phyloP scores from a whole-genome alignment of 169 alveolate species.

The Perkinsus marinus region DNA sequence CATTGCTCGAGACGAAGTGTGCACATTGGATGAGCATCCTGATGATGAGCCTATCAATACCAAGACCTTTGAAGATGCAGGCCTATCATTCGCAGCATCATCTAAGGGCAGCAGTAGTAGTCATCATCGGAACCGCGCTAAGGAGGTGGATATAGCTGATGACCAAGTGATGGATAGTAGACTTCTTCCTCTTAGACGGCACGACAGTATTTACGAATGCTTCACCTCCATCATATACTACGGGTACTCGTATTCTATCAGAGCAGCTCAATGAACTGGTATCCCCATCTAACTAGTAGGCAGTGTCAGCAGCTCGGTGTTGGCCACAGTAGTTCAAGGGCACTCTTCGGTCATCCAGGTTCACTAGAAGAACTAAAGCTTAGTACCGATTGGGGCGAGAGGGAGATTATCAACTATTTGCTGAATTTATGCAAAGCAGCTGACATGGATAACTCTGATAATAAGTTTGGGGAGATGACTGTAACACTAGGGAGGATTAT shows the following conservation, averaged over 20 bases:
- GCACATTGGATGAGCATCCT: not conserved
- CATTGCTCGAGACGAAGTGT: not conserved
- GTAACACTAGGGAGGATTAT: not conserved
- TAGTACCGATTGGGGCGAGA: no score
- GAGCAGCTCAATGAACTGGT: not conserved
- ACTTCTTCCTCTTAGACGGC: not conserved
- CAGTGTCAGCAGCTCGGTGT: not conserved
- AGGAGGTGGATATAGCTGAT: not conserved
- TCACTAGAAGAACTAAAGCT: not conserved
- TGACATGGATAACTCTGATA: no score
- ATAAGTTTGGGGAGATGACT: not conserved
- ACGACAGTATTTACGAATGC: not conserved
- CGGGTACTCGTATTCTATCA: not conserved
- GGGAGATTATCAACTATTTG: no score
- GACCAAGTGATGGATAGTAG: not conserved
- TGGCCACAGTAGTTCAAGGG: not conserved
- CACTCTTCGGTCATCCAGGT: not conserved
- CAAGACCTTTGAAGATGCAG: not conserved
- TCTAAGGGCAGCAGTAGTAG: no score
- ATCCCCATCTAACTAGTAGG: not conserved
- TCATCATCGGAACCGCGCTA: not conserved
- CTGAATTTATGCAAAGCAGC: no score
- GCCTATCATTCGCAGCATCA: not conserved
- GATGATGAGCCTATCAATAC: not conserved
- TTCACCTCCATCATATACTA: not conserved